Base-by-base conservation (phyloP, 2,329 filamentous ascomycete genomes). In the Cytospora leucostoma region DNA sequence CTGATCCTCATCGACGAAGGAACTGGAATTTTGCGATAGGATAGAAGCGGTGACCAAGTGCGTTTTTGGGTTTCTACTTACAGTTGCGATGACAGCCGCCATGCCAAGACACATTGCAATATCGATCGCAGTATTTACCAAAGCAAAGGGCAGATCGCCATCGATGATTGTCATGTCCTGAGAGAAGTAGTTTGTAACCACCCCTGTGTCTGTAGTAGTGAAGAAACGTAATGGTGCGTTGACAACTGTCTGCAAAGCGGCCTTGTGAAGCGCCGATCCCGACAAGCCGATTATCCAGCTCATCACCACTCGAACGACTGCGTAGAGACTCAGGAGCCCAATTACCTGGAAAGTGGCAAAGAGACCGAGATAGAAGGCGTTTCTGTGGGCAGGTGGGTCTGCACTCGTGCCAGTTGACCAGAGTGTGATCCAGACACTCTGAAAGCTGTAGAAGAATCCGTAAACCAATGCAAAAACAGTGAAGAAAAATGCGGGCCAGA, bases 101-200 rank as follows among this genome's bases (percentile, higher is more conserved):
- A 68, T 63, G 19, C 69, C 71, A 1, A 74, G 21, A 10, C 62
- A 60, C 8, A 65, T 65, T 10, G 72, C 69, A 34, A 68, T 49
- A 15, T 68, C 65, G 35, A 70, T 35, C 5, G 68, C 52, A 1
- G 71, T 60, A 38, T 74, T 71, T 50, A 71, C 66, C 7, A 74
- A 54, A 6, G 73, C 65, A 8, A 72, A 50, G 0, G 77, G 77
- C 5, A 80, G 72, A 34, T 75, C 71, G 3, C 74, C 71, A 57
- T 79, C 77, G 5, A 79, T 71, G 2, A 79, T 70, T 0, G 75
- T 74, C 67, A 79, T 72, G 61, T 79, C 77, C 54, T 72, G 70
- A 11, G 67, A 70, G 58, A 72, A 72, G 54, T 70, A 54, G 34
- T 70, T 72, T 17, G 71, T 68, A 17, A 71, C 59, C 3, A 65